Base-by-base conservation (phyloP, 306 rosid genomes). In the Carpinus viminea region DNA sequence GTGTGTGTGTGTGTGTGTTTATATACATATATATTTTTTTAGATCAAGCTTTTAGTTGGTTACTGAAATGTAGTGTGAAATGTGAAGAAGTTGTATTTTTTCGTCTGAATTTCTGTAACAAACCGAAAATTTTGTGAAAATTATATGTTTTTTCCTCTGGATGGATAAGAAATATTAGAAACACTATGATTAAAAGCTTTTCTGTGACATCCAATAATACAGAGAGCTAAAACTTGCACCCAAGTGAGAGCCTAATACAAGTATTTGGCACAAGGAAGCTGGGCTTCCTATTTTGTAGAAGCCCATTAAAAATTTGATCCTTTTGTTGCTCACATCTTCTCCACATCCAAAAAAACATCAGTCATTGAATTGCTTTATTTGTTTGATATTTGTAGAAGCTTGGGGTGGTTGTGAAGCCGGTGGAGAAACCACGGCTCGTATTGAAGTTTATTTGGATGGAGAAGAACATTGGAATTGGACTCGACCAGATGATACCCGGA, bases 401-500 rank as follows among this genome's bases (percentile, higher is more conserved):
- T 73, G 89, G 97, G 77, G 99, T 95, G 70, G 91, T 92, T 48
- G 99, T 95, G 85, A 90, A 95, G 86, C 86, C 96, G 76, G 68
- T 78, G 61, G 93, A 78, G 59, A 95, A 80, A 71, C 94, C 99
- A 53, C 87, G 98, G 85, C 86, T 95, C 34, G 93, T 95, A 59
- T 83, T 95, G 84, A 95, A 95, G 85, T 95, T 95, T 85, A 84
- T 95, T 76, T 95, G 99, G 99, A 91, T 95, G 99, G 99, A 95
- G 85, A 95, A 92, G 89, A 95, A 95, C 88, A 90, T 95, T 7
- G 98, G 97, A 12, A 95, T 95, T 79, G 97, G 84, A 26, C 90
- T 95, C 0, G 98, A 95, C 76, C 98, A 89, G 57, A 80, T 86
- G 88, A 76, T 95, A 79, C 97, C 94, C 0, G 98, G 96, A 1